Evolutionary conservation across 805 yeast genomes (phyloP), one percentile per base, ranked within the genome.

Genomic region (Ogataea salicorniae): DNA sequence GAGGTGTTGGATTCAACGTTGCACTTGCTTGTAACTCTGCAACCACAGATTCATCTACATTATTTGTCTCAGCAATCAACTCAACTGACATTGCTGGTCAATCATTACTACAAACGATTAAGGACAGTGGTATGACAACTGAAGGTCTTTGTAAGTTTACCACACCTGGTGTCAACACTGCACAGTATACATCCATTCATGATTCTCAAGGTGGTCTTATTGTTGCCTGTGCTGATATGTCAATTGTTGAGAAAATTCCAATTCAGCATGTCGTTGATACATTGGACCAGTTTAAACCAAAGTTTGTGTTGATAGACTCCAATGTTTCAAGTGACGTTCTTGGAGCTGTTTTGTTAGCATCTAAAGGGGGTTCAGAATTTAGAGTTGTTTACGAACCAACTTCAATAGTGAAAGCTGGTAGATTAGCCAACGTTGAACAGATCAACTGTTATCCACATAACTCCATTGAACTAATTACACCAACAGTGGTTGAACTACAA

Each of bases 1-100:
- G 96, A 1, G 97, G 96, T 1, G 96, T 89, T 2, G 97, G 89
- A 0, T 82, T 77, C 61, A 89, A 90, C 57, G 81, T 89, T 15
- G 81, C 87, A 0, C 58, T 77, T n/a, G 92, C 94, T 0, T 71
- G 84, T 3, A 58, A 64, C 17, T 75, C 71, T 49, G 35, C 46
- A 3, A 38, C 46, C 3, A 34, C 60, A 0, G 54, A 69, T 1
- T 67, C 76, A 20, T 71, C 60, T 1, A 49, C 58, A 0, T 38
- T 62, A 16, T 52, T 87, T 33, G 64, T 88, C 0, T 79, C 90
- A 0, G 71, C 75, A 5, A 71, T 87, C 6, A 89, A 87, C 2
- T 41, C 45, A 22, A 58, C 72, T n/a, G 92, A 85, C 52, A 47
- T 66, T 9, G 70, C 78, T 3, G 88, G 87, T 0, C 54, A 60